Conservation (phyloP, 768 basidiomycete species). For the Leccinum pellstonianum region DNA sequence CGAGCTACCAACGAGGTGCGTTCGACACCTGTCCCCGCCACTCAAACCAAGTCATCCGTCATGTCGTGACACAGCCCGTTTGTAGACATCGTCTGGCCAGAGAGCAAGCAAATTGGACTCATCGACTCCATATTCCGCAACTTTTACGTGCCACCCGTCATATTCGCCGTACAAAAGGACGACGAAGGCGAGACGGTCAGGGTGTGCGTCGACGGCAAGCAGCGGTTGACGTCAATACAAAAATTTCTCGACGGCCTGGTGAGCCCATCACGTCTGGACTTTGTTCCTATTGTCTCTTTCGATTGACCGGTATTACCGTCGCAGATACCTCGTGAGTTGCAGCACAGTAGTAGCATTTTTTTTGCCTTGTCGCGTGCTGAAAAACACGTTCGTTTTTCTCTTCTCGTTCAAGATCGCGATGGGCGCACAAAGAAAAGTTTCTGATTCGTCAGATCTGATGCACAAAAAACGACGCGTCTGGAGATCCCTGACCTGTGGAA, state of each 20-base stretch:
- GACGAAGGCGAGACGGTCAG: constrained; percentile 40
- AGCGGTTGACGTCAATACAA: constrained; percentile 47
- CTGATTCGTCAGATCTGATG: constrained; percentile 57
- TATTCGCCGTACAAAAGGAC: constrained; percentile 44
- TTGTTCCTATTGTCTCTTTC: not conserved
- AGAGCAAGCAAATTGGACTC: constrained; percentile 57
- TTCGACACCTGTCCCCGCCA: not conserved
- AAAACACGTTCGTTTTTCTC: too few relatives aligned
- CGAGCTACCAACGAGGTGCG: constrained; percentile 71
- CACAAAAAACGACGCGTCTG: constrained; percentile 40
- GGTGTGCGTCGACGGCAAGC: constrained; percentile 55
- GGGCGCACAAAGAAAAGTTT: constrained; percentile 56
- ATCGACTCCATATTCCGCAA: constrained; percentile 54
- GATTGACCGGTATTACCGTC: constrained; percentile 9
- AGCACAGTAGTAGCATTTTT: too few relatives aligned
- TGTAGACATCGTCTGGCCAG: constrained; percentile 78
- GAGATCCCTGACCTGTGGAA: constrained; percentile 57
- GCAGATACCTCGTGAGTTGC: constrained; percentile 25
- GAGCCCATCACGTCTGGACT: constrained; percentile 9
- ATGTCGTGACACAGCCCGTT: not conserved
- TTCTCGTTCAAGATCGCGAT: too few relatives aligned
- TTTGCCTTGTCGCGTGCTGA: too few relatives aligned
- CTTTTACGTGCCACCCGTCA: constrained; percentile 51
- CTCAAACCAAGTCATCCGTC: not conserved
- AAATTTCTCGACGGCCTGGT: constrained; percentile 49